Conservation (phyloP, 805 yeast species). For the Saccharomyces eubayanus region DNA sequence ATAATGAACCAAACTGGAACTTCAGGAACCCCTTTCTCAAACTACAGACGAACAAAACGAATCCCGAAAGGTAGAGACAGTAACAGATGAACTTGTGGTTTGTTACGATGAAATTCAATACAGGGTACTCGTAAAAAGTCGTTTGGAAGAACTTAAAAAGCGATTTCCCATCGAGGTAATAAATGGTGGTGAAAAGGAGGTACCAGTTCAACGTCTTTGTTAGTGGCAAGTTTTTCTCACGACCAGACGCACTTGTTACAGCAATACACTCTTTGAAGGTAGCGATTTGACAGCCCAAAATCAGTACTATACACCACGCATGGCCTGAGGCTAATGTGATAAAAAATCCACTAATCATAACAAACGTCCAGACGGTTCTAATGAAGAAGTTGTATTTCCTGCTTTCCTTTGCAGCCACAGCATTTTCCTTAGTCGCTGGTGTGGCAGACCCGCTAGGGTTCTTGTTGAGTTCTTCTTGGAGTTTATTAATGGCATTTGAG, state of each 20-base stretch:
- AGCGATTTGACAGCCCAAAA: conserved; percentile 65
- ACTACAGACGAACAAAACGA: conserved; percentile 82
- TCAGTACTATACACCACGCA: conserved; percentile 63
- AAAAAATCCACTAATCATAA: conserved; percentile 75
- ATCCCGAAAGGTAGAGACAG: conserved; percentile 75
- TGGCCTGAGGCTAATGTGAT: conserved; percentile 75
- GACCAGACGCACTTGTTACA: conserved; percentile 70
- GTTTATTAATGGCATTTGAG: neutral
- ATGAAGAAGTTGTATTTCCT: conserved; percentile 47
- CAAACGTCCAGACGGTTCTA: conserved; percentile 87
- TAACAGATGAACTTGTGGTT: conserved; percentile 84
- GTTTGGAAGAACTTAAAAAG: conserved; percentile 58
- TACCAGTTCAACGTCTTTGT: conserved; percentile 89
- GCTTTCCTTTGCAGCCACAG: conserved; percentile 10
- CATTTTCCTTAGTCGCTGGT: neutral
- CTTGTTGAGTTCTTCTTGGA: neutral
- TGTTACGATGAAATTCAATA: conserved; percentile 49
- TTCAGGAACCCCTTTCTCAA: conserved; percentile 81
- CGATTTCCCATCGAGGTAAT: conserved; percentile 82
- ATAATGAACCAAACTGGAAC: conserved; percentile 89
- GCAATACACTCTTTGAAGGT: conserved; percentile 88
- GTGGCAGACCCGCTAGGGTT: neutral
- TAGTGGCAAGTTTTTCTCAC: conserved; percentile 74
- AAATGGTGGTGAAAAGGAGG: conserved; percentile 76
- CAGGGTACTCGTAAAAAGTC: conserved; percentile 30